Evolutionary conservation across 768 basidiomycete genomes (phyloP).

Genomic region (Terana coerulea): DNA sequence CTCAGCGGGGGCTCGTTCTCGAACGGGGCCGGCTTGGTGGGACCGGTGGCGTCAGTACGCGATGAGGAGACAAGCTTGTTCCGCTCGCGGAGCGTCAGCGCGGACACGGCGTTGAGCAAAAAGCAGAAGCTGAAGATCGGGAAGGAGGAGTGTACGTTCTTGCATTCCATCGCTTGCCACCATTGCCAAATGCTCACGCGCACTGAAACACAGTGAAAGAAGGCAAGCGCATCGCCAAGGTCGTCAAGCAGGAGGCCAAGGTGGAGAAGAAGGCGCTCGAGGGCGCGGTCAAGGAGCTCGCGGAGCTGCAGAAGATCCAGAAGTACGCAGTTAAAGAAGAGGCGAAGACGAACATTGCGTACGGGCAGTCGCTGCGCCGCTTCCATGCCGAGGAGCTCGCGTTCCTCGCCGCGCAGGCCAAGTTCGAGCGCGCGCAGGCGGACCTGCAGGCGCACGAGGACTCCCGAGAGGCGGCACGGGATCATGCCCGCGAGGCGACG

Average conservation of each 20-base stretch:
- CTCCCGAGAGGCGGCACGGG: constrained; percentile 43
- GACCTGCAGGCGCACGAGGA: constrained; percentile 29
- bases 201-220: constrained; percentile 43
- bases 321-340: constrained; percentile 65
- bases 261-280: constrained; percentile 60
- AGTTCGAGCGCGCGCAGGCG: constrained; percentile 49
- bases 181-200: not conserved
- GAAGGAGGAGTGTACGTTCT: constrained; percentile 46
- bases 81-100: constrained; percentile 39
- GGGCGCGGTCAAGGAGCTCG: constrained; percentile 60
- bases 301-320: constrained; percentile 67
- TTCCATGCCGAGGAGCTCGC: constrained; percentile 63
- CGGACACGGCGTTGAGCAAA: constrained; percentile 44
- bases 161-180: not conserved
- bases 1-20: constrained; percentile 38
- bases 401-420: constrained; percentile 58
- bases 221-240: constrained; percentile 57
- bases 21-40: constrained; percentile 51
- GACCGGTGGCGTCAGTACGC: constrained; percentile 40
- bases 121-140: constrained; percentile 49
- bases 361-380: constrained; percentile 48
- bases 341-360: constrained; percentile 47
- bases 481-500: constrained; percentile 55
- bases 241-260: constrained; percentile 68
- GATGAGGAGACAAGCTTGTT: constrained; percentile 34